A percentile compares a stretch with the other conserved stretches of the same genome.
phyloP scores from a whole-genome alignment of 2,329 filamentous ascomycete species.

The Exophiala calicioides region DNA sequence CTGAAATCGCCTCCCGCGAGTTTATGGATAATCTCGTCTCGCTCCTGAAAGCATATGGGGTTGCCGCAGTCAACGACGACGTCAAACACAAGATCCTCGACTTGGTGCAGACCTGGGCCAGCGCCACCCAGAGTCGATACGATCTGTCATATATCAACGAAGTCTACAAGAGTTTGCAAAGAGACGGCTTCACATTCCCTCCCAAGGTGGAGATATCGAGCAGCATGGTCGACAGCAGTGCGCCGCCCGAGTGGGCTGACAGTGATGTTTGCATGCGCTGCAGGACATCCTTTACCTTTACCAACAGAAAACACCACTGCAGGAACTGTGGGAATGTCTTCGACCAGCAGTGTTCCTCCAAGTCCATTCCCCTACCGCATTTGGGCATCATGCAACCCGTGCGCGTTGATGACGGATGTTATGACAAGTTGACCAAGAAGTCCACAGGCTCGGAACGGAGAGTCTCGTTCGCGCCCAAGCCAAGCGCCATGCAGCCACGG shows the following conservation, averaged over 20 bases:
- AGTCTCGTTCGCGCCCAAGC: conserved; percentile 54
- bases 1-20: conserved; percentile 92
- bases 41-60: conserved; percentile 76
- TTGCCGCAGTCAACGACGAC: conserved; percentile 74
- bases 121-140: conserved; percentile 79
- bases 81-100: conserved; percentile 90
- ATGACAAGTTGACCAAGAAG: conserved; percentile 80
- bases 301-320: conserved; percentile 97
- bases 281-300: conserved; percentile 92
- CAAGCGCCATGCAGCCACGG: conserved; percentile 83
- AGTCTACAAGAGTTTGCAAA: conserved; percentile 78
- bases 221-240: conserved; percentile 96
- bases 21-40: conserved; percentile 98
- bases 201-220: conserved; percentile 84
- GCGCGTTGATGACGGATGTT: conserved; percentile 93
- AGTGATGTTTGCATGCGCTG: conserved; percentile 99
- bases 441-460: conserved; percentile 40
- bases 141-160: conserved; percentile 85
- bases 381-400: conserved; percentile 89
- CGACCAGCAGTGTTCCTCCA: conserved; percentile 90
- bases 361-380: conserved; percentile 83
- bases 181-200: conserved; percentile 85
- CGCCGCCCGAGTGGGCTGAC: conserved; percentile 95
- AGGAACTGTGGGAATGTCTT: conserved; percentile 98
- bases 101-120: conserved; percentile 89